phyloP scores from a whole-genome alignment of 75 land plant species.

The Chamaecyparis obtusa region DNA sequence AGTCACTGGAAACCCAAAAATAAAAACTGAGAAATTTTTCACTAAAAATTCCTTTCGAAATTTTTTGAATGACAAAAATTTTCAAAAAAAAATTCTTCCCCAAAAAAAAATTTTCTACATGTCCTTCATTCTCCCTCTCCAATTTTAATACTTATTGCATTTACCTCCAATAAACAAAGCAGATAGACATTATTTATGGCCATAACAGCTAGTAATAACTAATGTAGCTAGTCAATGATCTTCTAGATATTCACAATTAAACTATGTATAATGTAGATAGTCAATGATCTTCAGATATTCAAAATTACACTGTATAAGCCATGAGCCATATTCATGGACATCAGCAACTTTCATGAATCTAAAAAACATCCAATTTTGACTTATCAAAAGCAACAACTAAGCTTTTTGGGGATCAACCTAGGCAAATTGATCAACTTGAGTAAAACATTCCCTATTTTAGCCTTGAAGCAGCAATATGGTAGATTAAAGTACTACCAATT shows the following conservation, averaged over 20 bases:
- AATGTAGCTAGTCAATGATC: not conserved
- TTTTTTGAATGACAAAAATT: too few relatives aligned
- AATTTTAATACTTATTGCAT: not conserved
- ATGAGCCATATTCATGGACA: not conserved
- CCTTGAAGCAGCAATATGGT: not conserved
- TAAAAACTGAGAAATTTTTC: too few relatives aligned
- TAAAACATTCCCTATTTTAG: not conserved
- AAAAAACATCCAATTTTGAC: not conserved
- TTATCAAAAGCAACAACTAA: not conserved
- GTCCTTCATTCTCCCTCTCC: not conserved
- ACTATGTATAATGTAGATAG: not conserved
- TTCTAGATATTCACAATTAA: not conserved
- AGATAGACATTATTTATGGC: not conserved
- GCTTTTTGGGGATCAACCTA: not conserved
- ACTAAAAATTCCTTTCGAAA: too few relatives aligned
- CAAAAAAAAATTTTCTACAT: too few relatives aligned
- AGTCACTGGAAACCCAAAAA: too few relatives aligned
- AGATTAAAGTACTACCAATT: not conserved
- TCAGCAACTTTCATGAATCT: not conserved
- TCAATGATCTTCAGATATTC: not conserved
- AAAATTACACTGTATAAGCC: not conserved
- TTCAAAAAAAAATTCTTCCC: too few relatives aligned
- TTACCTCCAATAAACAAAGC: not conserved
- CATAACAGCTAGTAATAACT: not conserved
- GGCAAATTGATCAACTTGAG: not conserved